A percentile compares a stretch with the other conserved stretches of the same genome.
phyloP scores from a whole-genome alignment of 1,284 basidiomycete genomes.

The Microbotryum violaceum region DNA sequence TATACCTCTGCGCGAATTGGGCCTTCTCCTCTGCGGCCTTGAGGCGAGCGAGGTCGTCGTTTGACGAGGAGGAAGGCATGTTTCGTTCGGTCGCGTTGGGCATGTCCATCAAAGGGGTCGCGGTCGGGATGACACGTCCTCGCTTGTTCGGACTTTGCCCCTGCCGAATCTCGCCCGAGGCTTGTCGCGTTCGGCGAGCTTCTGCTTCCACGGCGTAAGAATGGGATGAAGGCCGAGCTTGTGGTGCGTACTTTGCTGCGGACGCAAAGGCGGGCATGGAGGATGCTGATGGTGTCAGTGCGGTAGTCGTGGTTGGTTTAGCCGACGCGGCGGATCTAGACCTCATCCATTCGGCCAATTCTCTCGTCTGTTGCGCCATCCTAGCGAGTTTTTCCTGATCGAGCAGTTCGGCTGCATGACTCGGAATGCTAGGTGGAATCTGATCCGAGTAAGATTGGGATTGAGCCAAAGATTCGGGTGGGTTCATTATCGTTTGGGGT shows the following conservation, averaged over 20 bases:
- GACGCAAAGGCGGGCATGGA: too few species aligned
- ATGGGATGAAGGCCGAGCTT: not conserved
- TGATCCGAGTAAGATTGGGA: not conserved
- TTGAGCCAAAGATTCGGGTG: not conserved
- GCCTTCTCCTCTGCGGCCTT: too few species aligned
- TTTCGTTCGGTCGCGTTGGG: too few species aligned
- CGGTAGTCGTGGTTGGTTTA: not conserved
- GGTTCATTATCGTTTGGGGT: not conserved
- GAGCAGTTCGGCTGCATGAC: not conserved
- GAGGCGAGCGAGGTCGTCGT: too few species aligned
- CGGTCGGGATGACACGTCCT: too few species aligned
- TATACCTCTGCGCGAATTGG: too few species aligned
- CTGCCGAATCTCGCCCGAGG: not conserved
- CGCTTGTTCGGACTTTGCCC: not conserved
- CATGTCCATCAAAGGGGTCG: too few species aligned
- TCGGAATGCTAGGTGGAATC: not conserved
- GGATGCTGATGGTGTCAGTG: too few species aligned
- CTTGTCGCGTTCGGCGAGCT: not conserved
- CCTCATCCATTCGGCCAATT: conserved; percentile 11
- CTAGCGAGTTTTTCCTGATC: conserved; percentile 6
- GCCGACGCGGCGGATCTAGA: too few species aligned
- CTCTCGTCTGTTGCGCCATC: conserved; percentile 12
- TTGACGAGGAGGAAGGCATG: too few species aligned
- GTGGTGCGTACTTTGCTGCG: not conserved
- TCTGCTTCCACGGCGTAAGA: not conserved